Percentiles rank a stretch among this genome's conserved stretches.
phyloP scores from a whole-genome alignment of 2,329 filamentous ascomycete genomes.

The Leptographium radiaticola region DNA sequence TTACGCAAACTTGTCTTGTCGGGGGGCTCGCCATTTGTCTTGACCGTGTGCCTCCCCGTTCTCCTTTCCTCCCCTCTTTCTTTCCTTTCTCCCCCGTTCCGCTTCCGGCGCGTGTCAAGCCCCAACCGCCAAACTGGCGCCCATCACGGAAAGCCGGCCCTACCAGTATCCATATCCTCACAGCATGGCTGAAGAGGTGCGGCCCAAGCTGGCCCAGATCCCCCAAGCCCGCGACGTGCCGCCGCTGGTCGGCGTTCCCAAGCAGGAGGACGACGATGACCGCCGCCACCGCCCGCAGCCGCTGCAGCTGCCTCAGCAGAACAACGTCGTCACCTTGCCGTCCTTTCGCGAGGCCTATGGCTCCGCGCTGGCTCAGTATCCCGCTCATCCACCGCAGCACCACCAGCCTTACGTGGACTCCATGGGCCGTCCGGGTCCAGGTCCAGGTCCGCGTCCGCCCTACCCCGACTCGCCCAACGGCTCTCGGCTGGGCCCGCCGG shows the following conservation, averaged over 20 bases:
- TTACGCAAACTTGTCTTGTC: neutral
- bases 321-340: constrained; percentile 9
- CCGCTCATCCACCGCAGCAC: neutral
- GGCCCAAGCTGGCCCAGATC: constrained; percentile 8
- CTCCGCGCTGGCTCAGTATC: constrained; percentile 3
- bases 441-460: neutral
- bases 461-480: constrained; percentile 4
- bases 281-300: constrained; percentile 6
- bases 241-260: neutral
- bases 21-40: neutral
- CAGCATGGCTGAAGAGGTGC: constrained; percentile 12
- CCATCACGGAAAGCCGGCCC: constrained; percentile 5
- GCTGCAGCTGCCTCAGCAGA: neutral
- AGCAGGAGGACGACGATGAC: constrained; percentile 10
- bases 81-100: neutral
- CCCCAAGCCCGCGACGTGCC: constrained; percentile 7
- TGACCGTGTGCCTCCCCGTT: neutral
- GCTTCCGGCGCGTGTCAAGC: neutral
- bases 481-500: neutral
- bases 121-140: constrained; percentile 10
- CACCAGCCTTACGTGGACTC: constrained; percentile 1
- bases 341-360: constrained; percentile 12
- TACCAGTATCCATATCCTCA: constrained; percentile 1
- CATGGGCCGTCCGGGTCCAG: too few relatives aligned
- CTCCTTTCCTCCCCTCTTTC: neutral